Base-by-base conservation (phyloP, 176 grass and related monocot species). In the Carex pumila region DNA sequence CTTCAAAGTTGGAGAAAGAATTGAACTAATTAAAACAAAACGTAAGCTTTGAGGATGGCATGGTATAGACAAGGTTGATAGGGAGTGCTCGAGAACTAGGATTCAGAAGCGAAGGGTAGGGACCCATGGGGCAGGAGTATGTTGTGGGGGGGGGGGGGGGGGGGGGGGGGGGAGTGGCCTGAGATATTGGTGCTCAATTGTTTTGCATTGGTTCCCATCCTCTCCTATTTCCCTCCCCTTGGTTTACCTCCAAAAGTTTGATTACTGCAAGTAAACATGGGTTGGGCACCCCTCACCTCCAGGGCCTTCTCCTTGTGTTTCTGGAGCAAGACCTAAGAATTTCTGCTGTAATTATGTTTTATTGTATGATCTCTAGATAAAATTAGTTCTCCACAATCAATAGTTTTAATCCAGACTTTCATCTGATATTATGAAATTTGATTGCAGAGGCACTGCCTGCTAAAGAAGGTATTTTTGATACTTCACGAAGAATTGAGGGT, bases 401-500 rank as follows among this genome's bases (percentile, higher is more conserved):
- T 83, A 41, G 7, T 68, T 83, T 13, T 74, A 68, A 43, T 74
- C 37, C 22, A 83, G 56, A 73, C 41, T 11, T 82, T 81, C 50
- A 75, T 90, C 29, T 88, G 55, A 81, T 79, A 74, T 76, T 86
- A 56, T 62, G 69, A 61, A 65, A 76, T 52, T 53, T 87, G 32
- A 7, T 85, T 94, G 81, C 91, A 99, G 97, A 94, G 87, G 78
- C 88, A 99, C 86, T 90, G 87, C 75, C 89, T 81, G 80, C 88
- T 99, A 88, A 99, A 99, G 90, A 99, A 92, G 81, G 85, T 99
- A 21, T 96, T 99, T 58, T 5, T 90, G 60, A 70, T 96, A 79
- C 91, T 99, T 58, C 97, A 99, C 70, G 91, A 99, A 78, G 97
- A 99, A 81, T 63, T 96, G 78, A 80, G 77, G 89, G 97, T 96